Evolutionary conservation across 2,329 filamentous ascomycete species (phyloP).

Genomic region (Biscogniauxia sp.): DNA sequence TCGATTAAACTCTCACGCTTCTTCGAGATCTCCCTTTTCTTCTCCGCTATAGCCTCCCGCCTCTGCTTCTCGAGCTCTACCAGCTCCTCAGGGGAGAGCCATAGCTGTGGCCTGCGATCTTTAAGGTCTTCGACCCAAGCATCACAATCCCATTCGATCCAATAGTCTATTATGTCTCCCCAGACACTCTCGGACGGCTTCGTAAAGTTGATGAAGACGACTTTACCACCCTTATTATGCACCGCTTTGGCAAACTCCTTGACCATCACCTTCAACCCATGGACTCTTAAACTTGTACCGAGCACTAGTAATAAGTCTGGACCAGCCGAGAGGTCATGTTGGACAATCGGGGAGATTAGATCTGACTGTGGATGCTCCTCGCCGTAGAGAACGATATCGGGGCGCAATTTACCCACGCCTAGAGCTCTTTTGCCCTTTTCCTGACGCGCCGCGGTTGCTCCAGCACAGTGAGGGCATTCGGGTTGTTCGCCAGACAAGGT

Average conservation of each 20-base stretch:
- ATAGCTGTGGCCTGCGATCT: conserved; percentile 56
- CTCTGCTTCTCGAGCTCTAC: conserved; percentile 41
- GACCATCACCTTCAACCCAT: conserved; percentile 69
- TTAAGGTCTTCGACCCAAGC: conserved; percentile 67
- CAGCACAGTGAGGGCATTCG: conserved; percentile 63
- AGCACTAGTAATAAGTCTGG: conserved; percentile 69
- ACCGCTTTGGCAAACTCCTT: conserved; percentile 70
- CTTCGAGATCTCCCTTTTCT: conserved; percentile 23
- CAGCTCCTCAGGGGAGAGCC: conserved; percentile 49
- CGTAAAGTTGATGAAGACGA: conserved; percentile 72
- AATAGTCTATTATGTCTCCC: conserved; percentile 72
- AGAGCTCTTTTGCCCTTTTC: conserved; percentile 65
- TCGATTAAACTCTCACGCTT: conserved; percentile 21
- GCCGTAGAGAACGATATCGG: conserved; percentile 72
- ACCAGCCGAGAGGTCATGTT: conserved; percentile 62
- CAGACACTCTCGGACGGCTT: conserved; percentile 70
- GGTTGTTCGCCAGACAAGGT: conserved; percentile 65
- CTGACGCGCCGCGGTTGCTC: conserved; percentile 59
- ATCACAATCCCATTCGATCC: conserved; percentile 74
- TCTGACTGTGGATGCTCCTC: conserved; percentile 70
- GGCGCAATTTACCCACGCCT: conserved; percentile 65
- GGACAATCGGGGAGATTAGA: conserved; percentile 65
- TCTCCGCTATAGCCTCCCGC: conserved; percentile 28
- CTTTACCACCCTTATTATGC: conserved; percentile 64
- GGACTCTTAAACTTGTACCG: conserved; percentile 68